Base-by-base conservation (phyloP, 2,329 filamentous ascomycete genomes). In the Aspergillus pseudonomiae region DNA sequence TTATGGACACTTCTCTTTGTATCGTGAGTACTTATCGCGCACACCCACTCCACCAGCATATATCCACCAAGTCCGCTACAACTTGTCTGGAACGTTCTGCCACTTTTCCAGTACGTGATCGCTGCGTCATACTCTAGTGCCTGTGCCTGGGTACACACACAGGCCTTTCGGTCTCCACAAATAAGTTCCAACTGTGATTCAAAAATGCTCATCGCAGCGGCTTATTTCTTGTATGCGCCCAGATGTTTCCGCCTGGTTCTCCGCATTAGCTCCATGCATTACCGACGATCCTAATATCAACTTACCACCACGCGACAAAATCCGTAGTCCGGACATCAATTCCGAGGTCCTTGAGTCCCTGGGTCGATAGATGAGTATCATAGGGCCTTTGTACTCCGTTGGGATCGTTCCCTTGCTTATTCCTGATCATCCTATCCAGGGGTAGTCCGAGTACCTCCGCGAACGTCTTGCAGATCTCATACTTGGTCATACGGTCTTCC, bases 401-500 rank as follows among this genome's bases (percentile, higher is more conserved):
- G 6, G 89, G 88, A 67, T 92, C 89, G 75, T 91, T 91, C 43
- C 90, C 90, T 71, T 91, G 84, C 28, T 88, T 85, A 71, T 92
- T 90, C 11, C 70, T 64, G 71, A 86, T 83, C 77, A 97, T 89
- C 9, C 86, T 85, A 54, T 88, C 86, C 24, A 90, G 82, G 12
- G 90, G 85, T 61, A 96, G 75, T 0, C 90, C 92, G 84, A 96
- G 88, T 63, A 96, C 92, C 63, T 93, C 88, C 4, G 88, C 90
- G 73, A 97, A 89, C 11, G 85, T 80, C 78, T 92, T 81, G 75
- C 91, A 94, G 61, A 97, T 96, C 76, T 94, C 89, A 77, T 94
- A 96, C 81, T 97, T 97, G 54, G 93, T 97, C 83, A 89, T 91
- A 68, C 84, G 86, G 70, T 96, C 91, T 78, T 97, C 92, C 53